phyloP scores from a whole-genome alignment of 208 protist genomes.

The Borovskyia barvae region DNA sequence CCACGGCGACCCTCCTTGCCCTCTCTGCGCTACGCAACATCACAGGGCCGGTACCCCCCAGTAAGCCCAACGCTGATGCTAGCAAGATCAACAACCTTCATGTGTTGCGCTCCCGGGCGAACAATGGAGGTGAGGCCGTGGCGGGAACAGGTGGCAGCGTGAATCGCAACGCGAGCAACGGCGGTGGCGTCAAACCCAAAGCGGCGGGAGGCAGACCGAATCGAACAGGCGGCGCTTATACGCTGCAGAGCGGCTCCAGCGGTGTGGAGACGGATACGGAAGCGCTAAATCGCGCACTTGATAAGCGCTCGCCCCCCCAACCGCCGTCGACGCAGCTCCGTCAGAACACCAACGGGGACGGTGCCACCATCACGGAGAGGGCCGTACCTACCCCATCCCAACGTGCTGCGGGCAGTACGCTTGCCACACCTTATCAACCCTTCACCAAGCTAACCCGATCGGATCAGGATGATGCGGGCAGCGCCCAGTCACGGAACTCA shows the following conservation, averaged over 20 bases:
- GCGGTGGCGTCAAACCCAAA: too few species aligned
- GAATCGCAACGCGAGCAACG: too few species aligned
- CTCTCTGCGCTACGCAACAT: constrained; percentile 19
- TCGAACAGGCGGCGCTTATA: constrained; percentile 12
- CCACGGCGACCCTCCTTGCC: constrained; percentile 12
- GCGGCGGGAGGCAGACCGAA: too few species aligned
- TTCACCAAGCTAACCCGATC: background rate
- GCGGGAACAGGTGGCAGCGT: too few species aligned
- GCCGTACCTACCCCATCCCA: background rate
- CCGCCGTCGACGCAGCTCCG: constrained; percentile 3
- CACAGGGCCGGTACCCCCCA: background rate
- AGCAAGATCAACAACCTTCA: too few species aligned
- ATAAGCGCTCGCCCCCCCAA: constrained; percentile 4
- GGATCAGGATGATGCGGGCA: background rate
- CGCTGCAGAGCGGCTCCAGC: constrained; percentile 6
- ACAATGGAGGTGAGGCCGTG: too few species aligned
- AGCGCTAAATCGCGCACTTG: too few species aligned
- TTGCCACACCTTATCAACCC: background rate
- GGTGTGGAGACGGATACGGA: background rate
- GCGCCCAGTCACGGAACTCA: background rate
- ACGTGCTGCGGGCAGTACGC: background rate
- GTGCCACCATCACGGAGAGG: constrained; percentile 1
- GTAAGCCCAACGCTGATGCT: too few species aligned
- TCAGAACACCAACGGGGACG: too few species aligned
- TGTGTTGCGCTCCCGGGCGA: too few species aligned